Base-by-base conservation (phyloP, 23 red algal species). In the Cyanidioschyzon merolae region DNA sequence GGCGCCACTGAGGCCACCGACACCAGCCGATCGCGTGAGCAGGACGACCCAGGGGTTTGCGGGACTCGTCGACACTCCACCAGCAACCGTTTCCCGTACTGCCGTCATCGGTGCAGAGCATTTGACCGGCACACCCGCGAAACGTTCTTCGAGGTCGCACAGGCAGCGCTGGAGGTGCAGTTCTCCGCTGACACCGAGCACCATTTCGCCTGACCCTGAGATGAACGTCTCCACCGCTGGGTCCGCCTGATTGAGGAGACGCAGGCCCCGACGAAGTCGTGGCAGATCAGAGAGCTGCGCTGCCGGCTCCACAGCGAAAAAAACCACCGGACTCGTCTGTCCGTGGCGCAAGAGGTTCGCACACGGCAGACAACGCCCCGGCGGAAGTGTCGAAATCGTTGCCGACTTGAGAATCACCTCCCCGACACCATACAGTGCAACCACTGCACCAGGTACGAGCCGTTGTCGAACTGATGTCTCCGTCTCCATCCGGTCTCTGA, bases 81-180 rank as follows among this genome's bases (percentile, higher is more conserved):
- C 91, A 31, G 39, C 50, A 25, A 95, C 94, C 21, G 94, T 91
- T 75, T 98, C 94, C 31, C 89, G 86, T 54, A 92, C 89, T 25
- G 89, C 63, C 2, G 91, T 80, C 38, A 98, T 89, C 24, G 94
- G 94, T 58, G 87, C 79, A 34, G 94, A 98, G 39, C 88, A 88
- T 75, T 92, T 80, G 35, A 98, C 83, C 39, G 59, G 74, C 21
- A 91, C 68, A 34, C 82, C 76, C 35, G 94, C 94, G 80, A 89
- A 98, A 26, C 58, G 38, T 34, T 98, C 87, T 34, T 84, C 84
- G 26, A 98, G 75, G 40, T 98, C 94, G 37, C 74, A 75, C 25
- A 98, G 87, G 75, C 94, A 98, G 67, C 88, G 77, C 39, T 98
- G 84, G 26, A 98, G 78, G 75, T 98, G 94, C 39, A 98, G 77